These are phyloP conservation scores for Nephelium lappaceum DNA, from an alignment of 345 rosid species.

Conservation along the genomic window DNA sequence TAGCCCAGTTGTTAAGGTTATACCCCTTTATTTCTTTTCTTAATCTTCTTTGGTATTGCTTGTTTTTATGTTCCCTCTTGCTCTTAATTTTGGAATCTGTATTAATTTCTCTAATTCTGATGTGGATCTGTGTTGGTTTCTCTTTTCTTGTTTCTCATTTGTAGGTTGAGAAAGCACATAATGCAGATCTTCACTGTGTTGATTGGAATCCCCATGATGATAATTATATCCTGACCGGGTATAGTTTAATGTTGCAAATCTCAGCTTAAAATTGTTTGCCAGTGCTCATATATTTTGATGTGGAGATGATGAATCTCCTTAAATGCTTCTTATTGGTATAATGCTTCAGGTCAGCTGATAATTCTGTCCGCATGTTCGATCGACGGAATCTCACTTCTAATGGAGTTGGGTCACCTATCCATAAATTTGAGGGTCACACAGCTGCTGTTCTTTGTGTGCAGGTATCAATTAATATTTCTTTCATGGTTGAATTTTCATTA, in stretches of 20 bases:
- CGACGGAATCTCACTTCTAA: conserved; percentile 80
- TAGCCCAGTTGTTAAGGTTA: conserved; percentile 80
- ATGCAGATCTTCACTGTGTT: conserved; percentile 97
- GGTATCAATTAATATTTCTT: conserved; percentile 41
- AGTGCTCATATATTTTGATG: not conserved
- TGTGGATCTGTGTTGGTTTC: not conserved
- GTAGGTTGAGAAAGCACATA: conserved; percentile 94
- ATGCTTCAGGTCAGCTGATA: conserved; percentile 86
- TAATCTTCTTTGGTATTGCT: not conserved
- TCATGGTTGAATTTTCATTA: not conserved
- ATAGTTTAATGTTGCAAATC: conserved; percentile 24
- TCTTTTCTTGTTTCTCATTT: conserved; percentile 19
- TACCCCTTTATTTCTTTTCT: not conserved
- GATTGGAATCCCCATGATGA: conserved; percentile 96
- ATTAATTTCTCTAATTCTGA: not conserved
- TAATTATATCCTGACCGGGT: conserved; percentile 94
- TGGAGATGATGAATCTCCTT: conserved; percentile 1
- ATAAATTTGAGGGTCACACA: conserved; percentile 84
- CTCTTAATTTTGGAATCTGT: not conserved
- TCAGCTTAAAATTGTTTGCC: not conserved
- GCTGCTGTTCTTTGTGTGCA: conserved; percentile 96
- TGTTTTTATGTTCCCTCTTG: not conserved
- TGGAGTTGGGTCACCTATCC: conserved; percentile 76
- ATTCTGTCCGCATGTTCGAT: conserved; percentile 86
- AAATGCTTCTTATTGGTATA: conserved; percentile 10